A percentile compares a stretch with the other conserved stretches of the same genome.
Evolutionary conservation across 345 rosid species (phyloP).

Genomic region (Gynandropsis gynandra): DNA sequence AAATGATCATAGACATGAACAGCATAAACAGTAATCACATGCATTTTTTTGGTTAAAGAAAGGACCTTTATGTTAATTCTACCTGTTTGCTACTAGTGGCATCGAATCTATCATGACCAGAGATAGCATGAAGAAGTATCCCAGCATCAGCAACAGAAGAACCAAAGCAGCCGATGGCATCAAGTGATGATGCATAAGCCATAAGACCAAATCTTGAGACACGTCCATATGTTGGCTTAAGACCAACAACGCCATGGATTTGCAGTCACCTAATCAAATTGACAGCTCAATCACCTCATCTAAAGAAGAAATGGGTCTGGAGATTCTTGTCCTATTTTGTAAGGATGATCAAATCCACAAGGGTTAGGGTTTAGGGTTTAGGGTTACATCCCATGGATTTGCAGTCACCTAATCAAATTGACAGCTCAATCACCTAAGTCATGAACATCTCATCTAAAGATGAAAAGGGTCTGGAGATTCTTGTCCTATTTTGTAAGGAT

Average conservation of each 20-base stretch:
- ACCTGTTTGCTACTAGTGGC: slow-evolving; percentile 81
- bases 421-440: too few relatives aligned
- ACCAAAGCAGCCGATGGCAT: slow-evolving; percentile 87
- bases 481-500: too few relatives aligned
- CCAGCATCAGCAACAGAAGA: slow-evolving; percentile 84
- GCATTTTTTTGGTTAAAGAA: background rate
- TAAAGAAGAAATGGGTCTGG: too few relatives aligned
- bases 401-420: too few relatives aligned
- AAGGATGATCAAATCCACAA: too few relatives aligned
- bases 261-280: too few relatives aligned
- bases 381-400: slow-evolving; percentile 88
- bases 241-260: slow-evolving; percentile 92
- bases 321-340: too few relatives aligned
- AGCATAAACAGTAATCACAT: too few relatives aligned
- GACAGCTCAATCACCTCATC: too few relatives aligned
- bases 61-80: background rate
- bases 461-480: too few relatives aligned
- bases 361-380: too few relatives aligned
- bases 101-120: slow-evolving; percentile 73
- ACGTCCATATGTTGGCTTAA: slow-evolving; percentile 93
- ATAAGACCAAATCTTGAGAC: slow-evolving; percentile 93
- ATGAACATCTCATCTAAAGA: too few relatives aligned
- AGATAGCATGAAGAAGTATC: slow-evolving; percentile 71
- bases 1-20: background rate
- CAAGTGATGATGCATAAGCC: slow-evolving; percentile 90